Evolutionary conservation across 2,329 filamentous ascomycete genomes (phyloP).

Genomic region (Pseudocercospora crystallina): DNA sequence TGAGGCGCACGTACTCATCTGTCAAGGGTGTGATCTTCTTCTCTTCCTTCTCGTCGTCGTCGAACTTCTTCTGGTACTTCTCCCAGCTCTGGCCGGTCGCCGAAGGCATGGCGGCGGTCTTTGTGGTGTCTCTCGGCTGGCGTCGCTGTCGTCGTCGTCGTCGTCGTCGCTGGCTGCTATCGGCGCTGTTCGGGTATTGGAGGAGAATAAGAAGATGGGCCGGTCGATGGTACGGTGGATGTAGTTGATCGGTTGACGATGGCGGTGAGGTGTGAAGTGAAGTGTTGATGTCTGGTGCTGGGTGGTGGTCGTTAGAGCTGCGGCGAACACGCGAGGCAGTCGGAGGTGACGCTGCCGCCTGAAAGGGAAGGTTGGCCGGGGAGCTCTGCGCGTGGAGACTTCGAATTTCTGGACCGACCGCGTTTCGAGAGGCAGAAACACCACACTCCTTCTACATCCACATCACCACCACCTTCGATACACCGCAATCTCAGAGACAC

Average conservation of each 20-base stretch:
- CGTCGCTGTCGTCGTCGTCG: not conserved
- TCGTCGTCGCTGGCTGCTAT: not conserved
- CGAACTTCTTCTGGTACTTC: conserved; percentile 97
- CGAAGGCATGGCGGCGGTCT: conserved; percentile 68
- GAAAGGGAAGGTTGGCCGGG: not conserved
- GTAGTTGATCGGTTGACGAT: not conserved
- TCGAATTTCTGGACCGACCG: not conserved
- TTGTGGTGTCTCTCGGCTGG: not conserved
- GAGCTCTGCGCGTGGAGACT: not conserved
- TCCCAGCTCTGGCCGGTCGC: conserved; percentile 86
- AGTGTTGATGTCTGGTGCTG: conserved; percentile 1
- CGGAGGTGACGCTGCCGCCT: not conserved
- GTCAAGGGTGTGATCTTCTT: conserved; percentile 98
- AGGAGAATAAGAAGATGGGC: not conserved
- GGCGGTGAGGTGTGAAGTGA: not conserved
- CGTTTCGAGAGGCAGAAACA: too few species aligned
- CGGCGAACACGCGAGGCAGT: not conserved
- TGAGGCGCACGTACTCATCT: conserved; percentile 73
- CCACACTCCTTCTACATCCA: not conserved
- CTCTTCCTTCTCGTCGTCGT: conserved; percentile 94
- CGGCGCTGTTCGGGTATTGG: not conserved
- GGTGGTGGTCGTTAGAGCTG: not conserved
- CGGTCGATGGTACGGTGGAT: not conserved
- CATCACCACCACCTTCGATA: not conserved
- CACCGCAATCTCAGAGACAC: not conserved